Evolutionary conservation across 768 basidiomycete species (phyloP).

Genomic region (Rhodosporidiobolus odoratus): DNA sequence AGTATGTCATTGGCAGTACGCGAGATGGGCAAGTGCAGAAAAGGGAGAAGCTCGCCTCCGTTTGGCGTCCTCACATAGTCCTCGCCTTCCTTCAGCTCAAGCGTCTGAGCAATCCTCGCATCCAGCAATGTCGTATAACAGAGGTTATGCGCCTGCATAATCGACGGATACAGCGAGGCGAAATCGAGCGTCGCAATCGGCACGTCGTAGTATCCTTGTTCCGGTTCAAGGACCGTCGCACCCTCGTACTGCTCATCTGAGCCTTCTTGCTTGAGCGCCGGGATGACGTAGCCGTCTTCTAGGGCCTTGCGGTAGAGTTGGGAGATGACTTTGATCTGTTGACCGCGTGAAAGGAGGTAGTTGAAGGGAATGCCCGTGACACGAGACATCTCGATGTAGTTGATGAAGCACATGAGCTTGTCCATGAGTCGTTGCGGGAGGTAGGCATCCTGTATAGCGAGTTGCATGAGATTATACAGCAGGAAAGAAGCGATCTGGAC

Average conservation of each 20-base stretch:
- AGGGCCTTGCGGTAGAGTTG: slow-evolving; percentile 91
- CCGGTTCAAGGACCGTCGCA: slow-evolving; percentile 96
- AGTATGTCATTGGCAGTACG: neutral
- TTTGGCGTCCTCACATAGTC: slow-evolving; percentile 96
- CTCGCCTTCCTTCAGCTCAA: slow-evolving; percentile 70
- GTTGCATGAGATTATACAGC: neutral
- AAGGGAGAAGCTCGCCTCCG: slow-evolving; percentile 58
- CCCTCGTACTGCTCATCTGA: slow-evolving; percentile 97
- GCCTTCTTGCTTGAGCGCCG: slow-evolving; percentile 80
- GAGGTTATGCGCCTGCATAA: slow-evolving; percentile 99
- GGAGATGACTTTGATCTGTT: slow-evolving; percentile 97
- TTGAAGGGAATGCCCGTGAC: slow-evolving; percentile 99
- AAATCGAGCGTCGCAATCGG: slow-evolving; percentile 99
- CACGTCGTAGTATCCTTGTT: slow-evolving; percentile 88
- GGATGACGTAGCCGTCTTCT: slow-evolving; percentile 82
- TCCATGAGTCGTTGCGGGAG: slow-evolving; percentile 92
- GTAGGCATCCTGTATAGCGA: slow-evolving; percentile 74
- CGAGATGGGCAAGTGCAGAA: neutral
- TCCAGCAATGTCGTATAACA: slow-evolving; percentile 97
- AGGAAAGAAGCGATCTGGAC: neutral
- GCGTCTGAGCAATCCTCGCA: slow-evolving; percentile 66
- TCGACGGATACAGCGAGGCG: slow-evolving; percentile 95
- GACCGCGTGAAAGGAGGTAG: slow-evolving; percentile 83
- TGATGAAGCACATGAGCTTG: slow-evolving; percentile 98
- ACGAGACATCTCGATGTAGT: slow-evolving; percentile 98